Conservation (phyloP, 2,329 filamentous ascomycete genomes). For the Colletotrichum coccodes region DNA sequence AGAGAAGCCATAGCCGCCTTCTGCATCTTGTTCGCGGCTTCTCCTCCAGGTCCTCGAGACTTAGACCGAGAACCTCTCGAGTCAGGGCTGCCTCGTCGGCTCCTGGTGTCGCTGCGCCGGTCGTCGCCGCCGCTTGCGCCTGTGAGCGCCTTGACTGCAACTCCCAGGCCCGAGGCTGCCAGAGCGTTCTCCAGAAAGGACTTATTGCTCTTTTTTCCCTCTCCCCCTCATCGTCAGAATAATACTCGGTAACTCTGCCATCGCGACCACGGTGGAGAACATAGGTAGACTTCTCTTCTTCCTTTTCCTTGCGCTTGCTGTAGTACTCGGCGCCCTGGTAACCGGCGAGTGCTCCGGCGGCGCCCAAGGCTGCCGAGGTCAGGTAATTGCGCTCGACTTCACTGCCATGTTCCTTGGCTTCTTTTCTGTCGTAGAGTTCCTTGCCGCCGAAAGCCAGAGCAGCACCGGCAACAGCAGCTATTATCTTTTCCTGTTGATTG, state of each 20-base stretch:
- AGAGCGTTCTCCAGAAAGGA: slow-evolving; percentile 73
- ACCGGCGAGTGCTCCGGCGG: slow-evolving; percentile 71
- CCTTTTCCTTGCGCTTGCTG: slow-evolving; percentile 66
- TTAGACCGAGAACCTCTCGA: slow-evolving; percentile 61
- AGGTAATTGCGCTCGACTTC: slow-evolving; percentile 68
- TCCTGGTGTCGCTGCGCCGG: slow-evolving; percentile 45
- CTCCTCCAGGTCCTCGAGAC: slow-evolving; percentile 59
- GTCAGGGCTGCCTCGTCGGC: slow-evolving; percentile 49
- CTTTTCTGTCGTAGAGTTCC: slow-evolving; percentile 72
- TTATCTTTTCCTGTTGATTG: slow-evolving; percentile 72
- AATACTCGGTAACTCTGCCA: slow-evolving; percentile 63
- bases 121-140: slow-evolving; percentile 58
- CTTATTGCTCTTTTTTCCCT: slow-evolving; percentile 69
- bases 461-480: slow-evolving; percentile 73
- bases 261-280: slow-evolving; percentile 65
- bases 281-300: slow-evolving; percentile 64
- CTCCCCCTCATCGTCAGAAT: slow-evolving; percentile 65
- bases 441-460: slow-evolving; percentile 73
- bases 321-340: slow-evolving; percentile 73
- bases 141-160: slow-evolving; percentile 68
- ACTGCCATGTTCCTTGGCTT: slow-evolving; percentile 61
- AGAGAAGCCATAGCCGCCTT: slow-evolving; percentile 93
- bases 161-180: slow-evolving; percentile 69
- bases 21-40: slow-evolving; percentile 70
- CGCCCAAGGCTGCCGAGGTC: slow-evolving; percentile 69